These are phyloP conservation scores for Geotrichum phurueaensis DNA, from an alignment of 1,139 yeast genomes.

Conservation along the genomic window DNA sequence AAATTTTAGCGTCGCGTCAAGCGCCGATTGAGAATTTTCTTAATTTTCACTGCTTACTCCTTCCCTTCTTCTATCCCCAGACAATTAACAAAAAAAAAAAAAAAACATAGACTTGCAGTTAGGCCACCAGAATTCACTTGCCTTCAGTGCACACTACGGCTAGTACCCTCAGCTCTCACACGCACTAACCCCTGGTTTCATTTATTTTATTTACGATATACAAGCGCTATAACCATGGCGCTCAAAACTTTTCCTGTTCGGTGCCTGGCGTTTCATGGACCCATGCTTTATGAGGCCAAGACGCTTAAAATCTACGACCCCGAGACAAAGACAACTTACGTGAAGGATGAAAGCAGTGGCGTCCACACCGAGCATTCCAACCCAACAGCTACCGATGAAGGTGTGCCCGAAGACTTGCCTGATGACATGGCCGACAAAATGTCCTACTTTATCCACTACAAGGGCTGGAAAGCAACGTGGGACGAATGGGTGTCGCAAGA, in stretches of 20 bases:
- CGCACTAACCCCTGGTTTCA: neutral
- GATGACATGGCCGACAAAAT: constrained; percentile 33
- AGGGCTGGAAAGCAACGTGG: constrained; percentile 95
- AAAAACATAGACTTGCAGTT: neutral
- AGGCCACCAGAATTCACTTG: neutral
- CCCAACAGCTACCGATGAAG: constrained; percentile 16
- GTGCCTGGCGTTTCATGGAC: constrained; percentile 87
- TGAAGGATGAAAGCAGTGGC: constrained; percentile 21
- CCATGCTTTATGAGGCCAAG: constrained; percentile 83
- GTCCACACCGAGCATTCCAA: constrained; percentile 16
- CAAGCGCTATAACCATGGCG: neutral
- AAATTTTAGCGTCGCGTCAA: neutral
- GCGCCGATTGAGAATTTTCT: neutral
- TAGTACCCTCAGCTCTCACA: neutral
- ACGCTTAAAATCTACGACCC: constrained; percentile 61
- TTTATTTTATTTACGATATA: neutral
- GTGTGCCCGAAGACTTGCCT: constrained; percentile 42
- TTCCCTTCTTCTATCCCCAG: neutral
- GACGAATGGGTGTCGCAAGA: constrained; percentile 88
- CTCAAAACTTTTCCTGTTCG: constrained; percentile 17
- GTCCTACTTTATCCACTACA: constrained; percentile 75
- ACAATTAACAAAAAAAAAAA: neutral
- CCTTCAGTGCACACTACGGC: neutral
- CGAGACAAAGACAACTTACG: constrained; percentile 34
- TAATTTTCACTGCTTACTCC: neutral